Evolutionary conservation across 768 basidiomycete species (phyloP).

Genomic region (Pholiota microspora): DNA sequence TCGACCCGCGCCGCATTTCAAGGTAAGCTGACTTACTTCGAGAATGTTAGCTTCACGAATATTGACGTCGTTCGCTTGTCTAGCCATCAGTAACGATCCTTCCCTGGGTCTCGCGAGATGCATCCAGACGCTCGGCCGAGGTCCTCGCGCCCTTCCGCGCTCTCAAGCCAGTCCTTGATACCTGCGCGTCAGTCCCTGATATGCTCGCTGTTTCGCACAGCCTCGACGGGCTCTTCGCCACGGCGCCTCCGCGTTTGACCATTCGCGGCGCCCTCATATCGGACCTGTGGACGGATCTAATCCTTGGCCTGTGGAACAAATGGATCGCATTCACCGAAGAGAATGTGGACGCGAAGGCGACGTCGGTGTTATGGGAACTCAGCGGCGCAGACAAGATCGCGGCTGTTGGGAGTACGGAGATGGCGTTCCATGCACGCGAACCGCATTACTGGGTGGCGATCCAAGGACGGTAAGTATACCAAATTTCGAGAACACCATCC

Average conservation of each 20-base stretch:
- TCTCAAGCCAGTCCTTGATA: conserved; percentile 15
- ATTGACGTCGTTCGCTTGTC: background rate
- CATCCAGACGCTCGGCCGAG: conserved; percentile 7
- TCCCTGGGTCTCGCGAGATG: conserved; percentile 17
- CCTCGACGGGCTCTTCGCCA: conserved; percentile 14
- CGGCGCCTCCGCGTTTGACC: conserved; percentile 13
- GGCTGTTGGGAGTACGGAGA: conserved; percentile 5
- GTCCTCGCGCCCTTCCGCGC: conserved; percentile 20
- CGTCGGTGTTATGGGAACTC: conserved; percentile 19
- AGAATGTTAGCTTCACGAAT: background rate
- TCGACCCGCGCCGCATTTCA: conserved; percentile 9
- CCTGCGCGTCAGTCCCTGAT: conserved; percentile 4
- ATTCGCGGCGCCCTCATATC: conserved; percentile 17
- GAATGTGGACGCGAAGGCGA: conserved; percentile 7
- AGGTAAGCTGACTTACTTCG: background rate
- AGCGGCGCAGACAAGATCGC: conserved; percentile 15
- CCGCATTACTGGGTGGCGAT: conserved; percentile 15
- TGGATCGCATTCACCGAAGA: conserved; percentile 21
- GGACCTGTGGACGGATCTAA: conserved; percentile 19
- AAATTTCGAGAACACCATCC: background rate
- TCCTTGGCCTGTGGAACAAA: conserved; percentile 9
- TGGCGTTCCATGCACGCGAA: conserved; percentile 13
- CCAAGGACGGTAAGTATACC: conserved; percentile 8
- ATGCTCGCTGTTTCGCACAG: conserved; percentile 16
- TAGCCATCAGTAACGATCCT: conserved; percentile 17